These are phyloP conservation scores for Daedaleopsis sinensis DNA, from an alignment of 768 basidiomycete genomes.

Conservation along the genomic window DNA sequence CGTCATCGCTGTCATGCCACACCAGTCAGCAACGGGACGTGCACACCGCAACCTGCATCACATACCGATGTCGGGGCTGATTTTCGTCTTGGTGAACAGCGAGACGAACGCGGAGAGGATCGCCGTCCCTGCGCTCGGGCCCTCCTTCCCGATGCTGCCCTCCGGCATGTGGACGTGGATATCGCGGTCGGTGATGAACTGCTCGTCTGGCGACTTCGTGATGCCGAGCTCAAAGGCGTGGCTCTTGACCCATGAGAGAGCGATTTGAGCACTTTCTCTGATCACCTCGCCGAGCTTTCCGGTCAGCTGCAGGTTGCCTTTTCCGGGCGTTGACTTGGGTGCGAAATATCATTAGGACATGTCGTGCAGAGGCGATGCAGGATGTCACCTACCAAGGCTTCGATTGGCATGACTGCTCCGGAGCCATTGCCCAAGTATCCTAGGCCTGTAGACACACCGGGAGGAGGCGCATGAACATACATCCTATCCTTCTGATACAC, in stretches of 20 bases:
- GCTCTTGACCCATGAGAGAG: constrained; percentile 88
- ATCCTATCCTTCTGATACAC: constrained; percentile 94
- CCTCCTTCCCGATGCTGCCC: constrained; percentile 92
- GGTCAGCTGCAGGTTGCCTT: constrained; percentile 88
- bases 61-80: constrained; percentile 88
- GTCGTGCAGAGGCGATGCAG: background rate
- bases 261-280: constrained; percentile 94
- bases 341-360: background rate
- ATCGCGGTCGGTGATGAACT: constrained; percentile 84
- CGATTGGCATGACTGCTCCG: constrained; percentile 96
- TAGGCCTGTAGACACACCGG: constrained; percentile 93
- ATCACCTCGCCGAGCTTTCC: constrained; percentile 99
- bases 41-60: constrained; percentile 7
- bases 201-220: constrained; percentile 67
- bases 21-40: background rate
- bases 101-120: constrained; percentile 90
- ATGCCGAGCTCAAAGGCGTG: constrained; percentile 91
- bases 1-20: constrained; percentile 76
- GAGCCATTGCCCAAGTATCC: constrained; percentile 97
- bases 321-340: constrained; percentile 89
- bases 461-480: constrained; percentile 78
- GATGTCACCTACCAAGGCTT: constrained; percentile 72
- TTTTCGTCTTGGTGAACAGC: constrained; percentile 82
- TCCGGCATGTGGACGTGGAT: constrained; percentile 98
- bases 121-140: constrained; percentile 95